phyloP scores from a whole-genome alignment of 306 rosid genomes.

The Rosa chinensis region DNA sequence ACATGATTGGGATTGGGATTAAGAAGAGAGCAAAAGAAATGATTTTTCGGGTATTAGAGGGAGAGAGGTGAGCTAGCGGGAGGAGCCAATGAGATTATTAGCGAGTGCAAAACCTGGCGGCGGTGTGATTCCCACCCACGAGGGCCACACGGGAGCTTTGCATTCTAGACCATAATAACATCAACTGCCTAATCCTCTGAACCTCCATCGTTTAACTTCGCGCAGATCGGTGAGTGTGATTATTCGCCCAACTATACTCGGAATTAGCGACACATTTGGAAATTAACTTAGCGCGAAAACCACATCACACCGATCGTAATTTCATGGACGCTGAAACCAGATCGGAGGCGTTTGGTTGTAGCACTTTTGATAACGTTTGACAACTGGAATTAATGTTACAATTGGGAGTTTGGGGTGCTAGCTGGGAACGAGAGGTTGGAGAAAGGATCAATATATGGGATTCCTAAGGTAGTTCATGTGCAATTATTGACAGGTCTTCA shows the following conservation, averaged over 20 bases:
- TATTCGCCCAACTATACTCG: constrained; percentile 10
- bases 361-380: background rate
- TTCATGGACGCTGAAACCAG: constrained; percentile 34
- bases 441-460: background rate
- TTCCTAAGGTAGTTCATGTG: background rate
- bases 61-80: background rate
- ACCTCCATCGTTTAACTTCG: constrained; percentile 52
- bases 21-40: background rate
- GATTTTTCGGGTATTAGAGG: background rate
- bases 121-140: constrained; percentile 93
- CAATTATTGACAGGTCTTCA: background rate
- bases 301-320: constrained; percentile 26
- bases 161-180: constrained; percentile 50
- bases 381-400: background rate
- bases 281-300: constrained; percentile 1
- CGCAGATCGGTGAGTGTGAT: constrained; percentile 41
- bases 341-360: constrained; percentile 16
- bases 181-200: constrained; percentile 59
- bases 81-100: constrained; percentile 30
- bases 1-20: background rate
- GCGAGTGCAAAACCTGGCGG: constrained; percentile 83
- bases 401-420: background rate
- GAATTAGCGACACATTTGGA: constrained; percentile 23
- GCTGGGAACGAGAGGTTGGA: background rate
- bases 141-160: constrained; percentile 48